These are phyloP conservation scores for Fistulina hepatica DNA, from an alignment of 1,284 basidiomycete genomes.

Conservation along the genomic window DNA sequence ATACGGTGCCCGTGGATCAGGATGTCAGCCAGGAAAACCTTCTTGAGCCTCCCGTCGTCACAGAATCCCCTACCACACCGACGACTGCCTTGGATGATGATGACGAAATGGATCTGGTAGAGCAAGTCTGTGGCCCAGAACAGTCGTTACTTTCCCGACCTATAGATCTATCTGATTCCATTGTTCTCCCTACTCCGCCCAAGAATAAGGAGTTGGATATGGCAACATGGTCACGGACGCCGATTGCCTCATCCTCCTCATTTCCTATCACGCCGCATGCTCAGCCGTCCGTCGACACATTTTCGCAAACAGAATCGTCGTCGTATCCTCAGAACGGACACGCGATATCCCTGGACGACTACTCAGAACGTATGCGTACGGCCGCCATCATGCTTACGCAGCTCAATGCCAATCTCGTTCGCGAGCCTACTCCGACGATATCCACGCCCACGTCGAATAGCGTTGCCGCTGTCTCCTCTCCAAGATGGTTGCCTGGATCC, in stretches of 20 bases:
- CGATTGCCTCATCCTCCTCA: too few species aligned
- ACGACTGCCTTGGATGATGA: conserved; percentile 34
- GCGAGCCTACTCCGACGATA: conserved; percentile 33
- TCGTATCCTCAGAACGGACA: conserved; percentile 12
- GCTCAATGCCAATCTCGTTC: conserved; percentile 74
- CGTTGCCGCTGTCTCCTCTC: conserved; percentile 18
- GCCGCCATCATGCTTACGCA: conserved; percentile 98
- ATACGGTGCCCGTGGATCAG: conserved; percentile 19
- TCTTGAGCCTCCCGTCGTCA: conserved; percentile 15
- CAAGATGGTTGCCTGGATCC: conserved; percentile 60
- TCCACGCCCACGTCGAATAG: conserved; percentile 14
- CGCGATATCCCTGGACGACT: conserved; percentile 75
- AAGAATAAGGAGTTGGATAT: conserved; percentile 86
- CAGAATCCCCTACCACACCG: conserved; percentile 19
- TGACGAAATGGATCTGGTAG: conserved; percentile 90
- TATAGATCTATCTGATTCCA: conserved; percentile 70
- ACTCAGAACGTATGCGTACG: conserved; percentile 96
- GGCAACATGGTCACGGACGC: conserved; percentile 72
- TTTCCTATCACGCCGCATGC: conserved; percentile 39
- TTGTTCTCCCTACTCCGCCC: conserved; percentile 68
- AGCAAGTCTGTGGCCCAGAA: conserved; percentile 80
- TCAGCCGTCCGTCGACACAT: conserved; percentile 26
- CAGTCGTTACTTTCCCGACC: conserved; percentile 59
- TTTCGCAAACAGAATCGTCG: too few species aligned
- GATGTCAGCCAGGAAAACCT: conserved; percentile 11